Conservation (phyloP, 2,329 filamentous ascomycete genomes). For the Lachnellula hyalina region DNA sequence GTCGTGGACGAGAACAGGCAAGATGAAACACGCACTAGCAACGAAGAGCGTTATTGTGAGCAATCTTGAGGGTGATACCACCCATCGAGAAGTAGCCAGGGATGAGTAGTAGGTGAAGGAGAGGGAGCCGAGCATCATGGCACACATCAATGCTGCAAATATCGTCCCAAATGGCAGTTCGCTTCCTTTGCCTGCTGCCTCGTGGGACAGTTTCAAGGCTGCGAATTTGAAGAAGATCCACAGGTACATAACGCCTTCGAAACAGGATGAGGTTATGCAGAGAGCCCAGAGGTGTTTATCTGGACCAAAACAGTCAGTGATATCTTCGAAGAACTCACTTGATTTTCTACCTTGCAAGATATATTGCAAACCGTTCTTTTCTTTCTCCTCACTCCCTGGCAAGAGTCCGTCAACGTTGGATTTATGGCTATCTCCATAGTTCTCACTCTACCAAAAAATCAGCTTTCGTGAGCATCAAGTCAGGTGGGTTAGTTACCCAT, state of each 20-base stretch:
- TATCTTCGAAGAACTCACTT: not conserved
- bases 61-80: constrained; percentile 19
- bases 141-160: constrained; percentile 52
- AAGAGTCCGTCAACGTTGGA: not conserved
- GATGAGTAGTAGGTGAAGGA: constrained; percentile 37
- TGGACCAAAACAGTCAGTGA: constrained; percentile 10
- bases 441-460: constrained; percentile 37
- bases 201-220: constrained; percentile 40
- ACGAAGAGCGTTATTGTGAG: constrained; percentile 35
- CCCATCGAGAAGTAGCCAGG: not conserved
- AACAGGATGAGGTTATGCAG: constrained; percentile 46
- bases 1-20: constrained; percentile 37
- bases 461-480: not conserved
- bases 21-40: constrained; percentile 34
- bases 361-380: constrained; percentile 13
- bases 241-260: constrained; percentile 55
- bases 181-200: constrained; percentile 32
- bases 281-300: constrained; percentile 46
- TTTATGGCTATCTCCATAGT: constrained; percentile 36
- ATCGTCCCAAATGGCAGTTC: constrained; percentile 45
- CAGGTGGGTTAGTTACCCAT: constrained; percentile 38
- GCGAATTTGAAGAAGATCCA: constrained; percentile 58
- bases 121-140: constrained; percentile 52
- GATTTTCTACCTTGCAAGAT: not conserved
- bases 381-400: not conserved